These are phyloP conservation scores for Ophiostoma ulmi DNA, from an alignment of 2,329 filamentous ascomycete genomes.

Conservation along the genomic window DNA sequence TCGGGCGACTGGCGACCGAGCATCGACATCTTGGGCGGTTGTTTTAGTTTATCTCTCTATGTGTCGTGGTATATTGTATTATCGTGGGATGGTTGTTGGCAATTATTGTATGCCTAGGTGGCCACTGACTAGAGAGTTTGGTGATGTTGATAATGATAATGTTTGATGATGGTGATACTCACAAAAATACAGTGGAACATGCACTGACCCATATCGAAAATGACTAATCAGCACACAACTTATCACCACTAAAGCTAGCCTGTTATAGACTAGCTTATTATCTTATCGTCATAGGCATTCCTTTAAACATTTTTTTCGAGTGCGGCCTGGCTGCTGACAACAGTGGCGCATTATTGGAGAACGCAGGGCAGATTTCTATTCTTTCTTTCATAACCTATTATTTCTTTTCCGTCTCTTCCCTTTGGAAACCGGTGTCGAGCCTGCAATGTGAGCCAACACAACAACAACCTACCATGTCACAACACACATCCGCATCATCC, in stretches of 20 bases:
- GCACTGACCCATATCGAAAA: not conserved
- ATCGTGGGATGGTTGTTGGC: not conserved
- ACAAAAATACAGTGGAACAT: not conserved
- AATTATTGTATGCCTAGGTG: not conserved
- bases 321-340: slow-evolving; percentile 10
- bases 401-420: not conserved
- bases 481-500: slow-evolving; percentile 18
- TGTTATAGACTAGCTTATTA: not conserved
- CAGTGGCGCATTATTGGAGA: slow-evolving; percentile 13
- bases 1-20: slow-evolving; percentile 29
- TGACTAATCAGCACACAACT: not conserved
- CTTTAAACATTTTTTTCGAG: slow-evolving; percentile 16
- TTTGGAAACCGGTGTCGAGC: slow-evolving; percentile 1
- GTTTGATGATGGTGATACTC: not conserved
- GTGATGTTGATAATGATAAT: not conserved
- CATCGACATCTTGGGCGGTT: slow-evolving; percentile 26
- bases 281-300: slow-evolving; percentile 20
- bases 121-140: not conserved
- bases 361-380: not conserved
- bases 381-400: not conserved
- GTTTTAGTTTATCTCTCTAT: not conserved
- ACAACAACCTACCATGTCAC: slow-evolving; percentile 22
- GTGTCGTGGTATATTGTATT: not conserved
- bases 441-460: slow-evolving; percentile 19
- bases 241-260: not conserved